phyloP scores from a whole-genome alignment of 257 asterid genomes.

The Solanum pimpinellifolium region DNA sequence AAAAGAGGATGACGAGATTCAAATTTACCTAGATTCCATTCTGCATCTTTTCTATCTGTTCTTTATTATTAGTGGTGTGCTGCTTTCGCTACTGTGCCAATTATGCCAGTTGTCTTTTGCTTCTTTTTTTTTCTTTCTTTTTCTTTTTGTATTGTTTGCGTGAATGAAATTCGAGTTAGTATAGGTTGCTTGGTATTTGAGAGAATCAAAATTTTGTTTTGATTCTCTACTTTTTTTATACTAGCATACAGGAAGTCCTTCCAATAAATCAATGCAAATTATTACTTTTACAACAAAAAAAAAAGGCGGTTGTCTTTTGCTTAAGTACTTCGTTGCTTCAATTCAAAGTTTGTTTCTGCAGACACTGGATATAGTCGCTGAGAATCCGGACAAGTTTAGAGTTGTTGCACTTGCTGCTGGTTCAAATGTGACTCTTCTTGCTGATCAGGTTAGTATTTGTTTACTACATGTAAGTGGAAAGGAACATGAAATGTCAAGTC shows the following conservation, averaged over 20 bases:
- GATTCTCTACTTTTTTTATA: background rate
- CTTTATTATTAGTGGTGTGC: background rate
- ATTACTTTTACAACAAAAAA: background rate
- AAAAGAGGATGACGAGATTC: background rate
- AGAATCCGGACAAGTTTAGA: constrained; percentile 81
- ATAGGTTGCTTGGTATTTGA: background rate
- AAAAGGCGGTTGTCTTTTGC: background rate
- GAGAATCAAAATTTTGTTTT: background rate
- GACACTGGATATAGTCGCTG: constrained; percentile 94
- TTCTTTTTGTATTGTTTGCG: background rate
- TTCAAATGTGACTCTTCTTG: constrained; percentile 94
- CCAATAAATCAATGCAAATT: background rate
- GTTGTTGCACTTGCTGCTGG: constrained; percentile 99
- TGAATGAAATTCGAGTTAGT: background rate
- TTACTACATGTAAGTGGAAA: background rate
- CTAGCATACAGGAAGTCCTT: background rate
- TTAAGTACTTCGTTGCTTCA: background rate
- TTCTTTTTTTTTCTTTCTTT: background rate
- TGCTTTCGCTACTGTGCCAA: background rate
- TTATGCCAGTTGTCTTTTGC: background rate
- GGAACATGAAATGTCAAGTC: background rate
- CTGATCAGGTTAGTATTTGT: constrained; percentile 64
- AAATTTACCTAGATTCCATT: background rate
- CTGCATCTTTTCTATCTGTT: background rate
- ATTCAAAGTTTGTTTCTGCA: constrained; percentile 14